These are phyloP conservation scores for thale cress (Arabidopsis thaliana) DNA, from an alignment of 345 rosid species.

Conservation along the genomic window TAIR10.1 NC_003070.9:25782501-25783000, in stretches of 20 bases:
- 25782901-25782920: slow-evolving; percentile 36
- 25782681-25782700: slow-evolving; percentile 47
- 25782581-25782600: slow-evolving; percentile 71
- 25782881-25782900: background rate
- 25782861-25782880: background rate
- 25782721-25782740: slow-evolving; percentile 51
- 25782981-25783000: slow-evolving; percentile 43
- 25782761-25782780: slow-evolving; percentile 69
- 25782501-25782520: background rate
- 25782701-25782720: slow-evolving; percentile 46
- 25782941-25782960: slow-evolving; percentile 69
- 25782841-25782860: background rate
- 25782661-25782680: slow-evolving; percentile 88
- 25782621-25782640: slow-evolving; percentile 87
- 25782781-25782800: slow-evolving; percentile 98
- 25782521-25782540: background rate
- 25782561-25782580: slow-evolving; percentile 87
- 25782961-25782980: slow-evolving; percentile 89
- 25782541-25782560: background rate
- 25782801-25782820: slow-evolving; percentile 86
- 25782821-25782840: slow-evolving; percentile 49
- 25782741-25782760: slow-evolving; percentile 52
- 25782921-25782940: slow-evolving; percentile 57
- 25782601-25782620: slow-evolving; percentile 51
- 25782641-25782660: slow-evolving; percentile 62